Base-by-base conservation (phyloP, 2,329 filamentous ascomycete species). In the Fusarium napiforme region DNA sequence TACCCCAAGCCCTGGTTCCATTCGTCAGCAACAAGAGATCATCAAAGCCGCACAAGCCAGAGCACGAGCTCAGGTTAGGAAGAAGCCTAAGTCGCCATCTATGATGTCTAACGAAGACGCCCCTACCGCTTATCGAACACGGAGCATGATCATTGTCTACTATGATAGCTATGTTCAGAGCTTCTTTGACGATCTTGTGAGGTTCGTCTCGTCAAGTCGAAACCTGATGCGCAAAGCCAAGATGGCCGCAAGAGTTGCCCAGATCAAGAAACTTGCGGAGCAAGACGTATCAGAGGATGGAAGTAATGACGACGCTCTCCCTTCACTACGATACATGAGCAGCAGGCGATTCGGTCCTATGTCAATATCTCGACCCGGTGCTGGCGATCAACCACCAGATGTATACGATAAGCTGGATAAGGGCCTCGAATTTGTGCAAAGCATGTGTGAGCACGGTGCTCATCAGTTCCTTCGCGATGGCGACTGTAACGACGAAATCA, bases 401-500 rank as follows among this genome's bases (percentile, higher is more conserved):
- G 85, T 90, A 2, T 94, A 92, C 78, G 93, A 97, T 73, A 86
- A 89, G 49, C 87, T 95, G 3, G 95, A 97, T 79, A 93, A 92
- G 79, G 89, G 90, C 2, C 85, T 98, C 32, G 95, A 97, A 79
- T 89, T 90, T 72, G 93, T 94, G 9, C 94, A 97, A 80, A 88
- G 88, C 63, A 89, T 95, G 76, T 97, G 93, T 80, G 95, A 98
- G 83, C 91, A 91, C 60, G 95, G 93, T 6, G 95, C 95, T 0
- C 95, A 97, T 79, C 93, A 97, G 78, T 94, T 96, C 69, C 86
- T 98, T n/a, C 90, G 95, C 30, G 93, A 95, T 60, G 95, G 95
- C 16, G 92, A 96, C 78, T 97, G 95, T 82, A 88, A 86, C n/a
- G 88, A 90, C 23, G 94, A 97, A 81, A 87, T 97, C 43, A 85